Evolutionary conservation across 768 basidiomycete genomes (phyloP).

Genomic region (Pulveroboletus sp.): DNA sequence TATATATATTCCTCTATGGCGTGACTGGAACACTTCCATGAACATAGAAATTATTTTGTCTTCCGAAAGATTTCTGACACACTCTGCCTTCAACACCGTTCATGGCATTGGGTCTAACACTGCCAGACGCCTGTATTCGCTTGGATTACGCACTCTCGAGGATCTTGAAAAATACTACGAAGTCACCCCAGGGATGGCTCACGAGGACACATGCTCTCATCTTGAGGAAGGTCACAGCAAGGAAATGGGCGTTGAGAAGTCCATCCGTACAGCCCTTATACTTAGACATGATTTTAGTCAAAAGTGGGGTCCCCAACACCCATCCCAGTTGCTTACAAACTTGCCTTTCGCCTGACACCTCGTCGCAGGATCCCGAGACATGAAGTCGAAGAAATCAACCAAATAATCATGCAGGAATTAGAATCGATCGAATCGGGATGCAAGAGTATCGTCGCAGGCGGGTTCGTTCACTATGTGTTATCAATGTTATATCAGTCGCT

Average conservation of each 20-base stretch:
- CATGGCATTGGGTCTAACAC: conserved; percentile 74
- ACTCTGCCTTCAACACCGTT: conserved; percentile 57
- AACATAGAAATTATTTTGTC: conserved; percentile 43
- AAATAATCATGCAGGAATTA: conserved; percentile 63
- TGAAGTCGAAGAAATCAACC: conserved; percentile 78
- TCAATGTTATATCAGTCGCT: background rate
- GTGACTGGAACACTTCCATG: background rate
- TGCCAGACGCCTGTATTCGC: conserved; percentile 60
- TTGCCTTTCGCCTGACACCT: too few relatives aligned
- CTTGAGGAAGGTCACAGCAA: conserved; percentile 14
- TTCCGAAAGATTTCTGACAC: conserved; percentile 51
- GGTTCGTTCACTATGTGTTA: conserved; percentile 43
- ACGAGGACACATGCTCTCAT: conserved; percentile 21
- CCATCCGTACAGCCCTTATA: conserved; percentile 56
- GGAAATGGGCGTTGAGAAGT: conserved; percentile 32
- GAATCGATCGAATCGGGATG: conserved; percentile 61
- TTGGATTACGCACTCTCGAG: conserved; percentile 61
- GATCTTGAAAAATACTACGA: conserved; percentile 66
- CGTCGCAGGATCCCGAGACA: conserved; percentile 60
- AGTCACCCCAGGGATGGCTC: conserved; percentile 35
- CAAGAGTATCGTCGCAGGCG: conserved; percentile 73
- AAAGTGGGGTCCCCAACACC: conserved; percentile 41
- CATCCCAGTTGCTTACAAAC: too few relatives aligned
- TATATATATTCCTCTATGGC: conserved; percentile 8
- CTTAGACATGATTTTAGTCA: conserved; percentile 54